A percentile compares a stretch with the other conserved stretches of the same genome.
phyloP scores from a whole-genome alignment of 768 basidiomycete genomes.

The Leccinum pellstonianum region DNA sequence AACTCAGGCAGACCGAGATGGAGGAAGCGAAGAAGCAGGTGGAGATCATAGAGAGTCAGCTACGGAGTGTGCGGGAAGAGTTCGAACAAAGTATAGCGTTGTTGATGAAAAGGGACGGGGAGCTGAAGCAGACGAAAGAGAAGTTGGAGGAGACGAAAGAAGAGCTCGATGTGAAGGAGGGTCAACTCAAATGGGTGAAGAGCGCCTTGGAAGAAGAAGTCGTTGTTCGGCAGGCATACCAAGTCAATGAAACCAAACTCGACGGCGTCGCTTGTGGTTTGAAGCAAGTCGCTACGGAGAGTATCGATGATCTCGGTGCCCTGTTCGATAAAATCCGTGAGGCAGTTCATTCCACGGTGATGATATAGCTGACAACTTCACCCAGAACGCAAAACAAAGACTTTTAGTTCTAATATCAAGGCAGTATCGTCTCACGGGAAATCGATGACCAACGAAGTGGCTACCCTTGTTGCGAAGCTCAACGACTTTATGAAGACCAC shows the following conservation, averaged over 20 bases:
- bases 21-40: slow-evolving; percentile 82
- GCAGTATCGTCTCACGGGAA: slow-evolving; percentile 63
- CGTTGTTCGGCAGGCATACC: slow-evolving; percentile 73
- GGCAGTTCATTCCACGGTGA: slow-evolving; percentile 19
- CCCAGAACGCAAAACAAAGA: slow-evolving; percentile 69
- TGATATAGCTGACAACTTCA: slow-evolving; percentile 9
- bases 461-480: slow-evolving; percentile 54
- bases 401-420: slow-evolving; percentile 63
- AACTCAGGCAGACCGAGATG: slow-evolving; percentile 71
- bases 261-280: slow-evolving; percentile 72
- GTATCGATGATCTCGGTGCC: slow-evolving; percentile 63
- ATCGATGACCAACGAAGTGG: slow-evolving; percentile 53
- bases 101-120: slow-evolving; percentile 71
- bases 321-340: slow-evolving; percentile 84
- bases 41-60: slow-evolving; percentile 79
- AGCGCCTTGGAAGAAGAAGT: slow-evolving; percentile 74
- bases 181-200: slow-evolving; percentile 58
- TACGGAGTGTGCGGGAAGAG: slow-evolving; percentile 79
- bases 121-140: slow-evolving; percentile 63
- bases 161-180: slow-evolving; percentile 52
- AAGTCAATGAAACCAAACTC: slow-evolving; percentile 66
- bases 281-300: slow-evolving; percentile 64
- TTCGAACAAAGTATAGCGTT: slow-evolving; percentile 86
- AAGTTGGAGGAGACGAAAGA: slow-evolving; percentile 52
- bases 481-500: slow-evolving; percentile 60